Conservation (phyloP, 2,329 filamentous ascomycete genomes). For the Verruconis gallopava region DNA sequence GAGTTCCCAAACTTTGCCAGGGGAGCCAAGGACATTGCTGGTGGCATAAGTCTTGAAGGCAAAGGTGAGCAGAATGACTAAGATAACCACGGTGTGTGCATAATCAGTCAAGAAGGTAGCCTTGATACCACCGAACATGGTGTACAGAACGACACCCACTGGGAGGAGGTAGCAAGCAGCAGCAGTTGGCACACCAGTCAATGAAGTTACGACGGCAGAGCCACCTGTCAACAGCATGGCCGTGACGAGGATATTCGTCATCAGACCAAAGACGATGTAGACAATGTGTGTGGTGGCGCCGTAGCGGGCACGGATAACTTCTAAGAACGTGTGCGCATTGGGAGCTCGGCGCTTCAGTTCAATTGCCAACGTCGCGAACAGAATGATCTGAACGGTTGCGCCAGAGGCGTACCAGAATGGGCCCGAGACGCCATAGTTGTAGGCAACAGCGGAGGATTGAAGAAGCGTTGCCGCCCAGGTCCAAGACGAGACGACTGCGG, state of each 20-base stretch:
- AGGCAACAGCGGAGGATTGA: slow-evolving; percentile 70
- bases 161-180: slow-evolving; percentile 78
- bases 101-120: slow-evolving; percentile 75
- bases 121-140: slow-evolving; percentile 64
- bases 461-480: slow-evolving; percentile 81
- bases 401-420: slow-evolving; percentile 47
- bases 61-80: slow-evolving; percentile 79
- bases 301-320: slow-evolving; percentile 72
- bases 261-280: slow-evolving; percentile 14
- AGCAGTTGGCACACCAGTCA: slow-evolving; percentile 63
- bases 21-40: slow-evolving; percentile 58
- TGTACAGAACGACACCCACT: slow-evolving; percentile 70
- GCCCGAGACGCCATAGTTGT: slow-evolving; percentile 58
- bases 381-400: slow-evolving; percentile 44
- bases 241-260: slow-evolving; percentile 64
- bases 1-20: slow-evolving; percentile 64
- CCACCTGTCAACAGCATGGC: slow-evolving; percentile 82
- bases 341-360: slow-evolving; percentile 77
- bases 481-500: slow-evolving; percentile 86
- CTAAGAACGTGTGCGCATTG: slow-evolving; percentile 75
- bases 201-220: slow-evolving; percentile 55
- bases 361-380: slow-evolving; percentile 84
- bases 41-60: slow-evolving; percentile 71
- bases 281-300: slow-evolving; percentile 51
- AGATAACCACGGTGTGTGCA: slow-evolving; percentile 70